A percentile compares a stretch with the other conserved stretches of the same genome.
Conservation (phyloP, 768 basidiomycete genomes). For the Termitomyces sp. region DNA sequence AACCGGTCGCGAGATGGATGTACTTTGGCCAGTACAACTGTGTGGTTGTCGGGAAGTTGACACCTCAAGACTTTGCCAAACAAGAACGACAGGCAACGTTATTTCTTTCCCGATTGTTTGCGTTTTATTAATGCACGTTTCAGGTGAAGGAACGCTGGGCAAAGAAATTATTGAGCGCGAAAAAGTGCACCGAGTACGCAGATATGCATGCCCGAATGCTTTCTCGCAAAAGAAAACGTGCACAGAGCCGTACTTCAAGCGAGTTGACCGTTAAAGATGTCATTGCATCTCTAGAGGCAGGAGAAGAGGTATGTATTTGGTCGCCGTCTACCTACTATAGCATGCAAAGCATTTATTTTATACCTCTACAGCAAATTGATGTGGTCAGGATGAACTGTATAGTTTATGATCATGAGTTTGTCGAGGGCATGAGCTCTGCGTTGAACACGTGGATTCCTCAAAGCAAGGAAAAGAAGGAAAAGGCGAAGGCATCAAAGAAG, state of each 20-base stretch:
- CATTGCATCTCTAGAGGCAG: conserved; percentile 5
- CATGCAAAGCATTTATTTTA: background rate
- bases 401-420: conserved; percentile 3
- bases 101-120: background rate
- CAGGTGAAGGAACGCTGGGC: conserved; percentile 20
- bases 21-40: conserved; percentile 25
- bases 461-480: background rate
- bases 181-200: conserved; percentile 15
- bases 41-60: conserved; percentile 17
- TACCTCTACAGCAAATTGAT: background rate
- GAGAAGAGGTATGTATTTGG: conserved; percentile 6
- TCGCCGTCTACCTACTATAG: background rate
- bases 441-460: background rate
- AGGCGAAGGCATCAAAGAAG: background rate
- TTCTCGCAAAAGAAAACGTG: conserved; percentile 12
- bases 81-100: conserved; percentile 11
- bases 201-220: conserved; percentile 24
- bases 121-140: background rate
- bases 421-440: background rate
- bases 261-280: background rate
- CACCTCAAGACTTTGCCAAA: conserved; percentile 13
- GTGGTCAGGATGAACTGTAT: conserved; percentile 5
- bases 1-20: conserved; percentile 14
- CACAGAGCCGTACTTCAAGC: background rate
- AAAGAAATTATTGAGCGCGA: conserved; percentile 3